Base-by-base conservation (phyloP, 1,139 yeast genomes). In the Lipomyces yarrowii region DNA sequence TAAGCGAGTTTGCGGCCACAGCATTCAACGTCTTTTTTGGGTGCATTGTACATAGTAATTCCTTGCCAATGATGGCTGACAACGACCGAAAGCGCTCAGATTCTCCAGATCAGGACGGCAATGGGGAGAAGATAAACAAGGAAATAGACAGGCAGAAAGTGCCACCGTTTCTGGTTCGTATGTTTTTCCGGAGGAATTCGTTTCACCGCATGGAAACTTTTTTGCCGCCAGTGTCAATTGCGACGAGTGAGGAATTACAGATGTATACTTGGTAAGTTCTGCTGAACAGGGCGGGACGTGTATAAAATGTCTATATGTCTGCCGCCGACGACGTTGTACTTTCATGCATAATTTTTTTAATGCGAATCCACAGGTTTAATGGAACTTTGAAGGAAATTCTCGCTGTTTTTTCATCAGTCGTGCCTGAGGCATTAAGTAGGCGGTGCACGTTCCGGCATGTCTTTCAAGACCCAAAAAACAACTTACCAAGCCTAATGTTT, bases 111-210 rank as follows among this genome's bases (percentile, higher is more conserved):
- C 23, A 7, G 21, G 48, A 42, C 18, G 48, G 4, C 48, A 21
- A 42, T 11, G 48, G 7, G 21, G 48, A n/a, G 48, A 42, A n/a
- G 48, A 3, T 18, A 8, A 5, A 1, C 10, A 42, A 42, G 48
- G 48, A 56, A n/a, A 54, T 59, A 30, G 62, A 59, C 26, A 56
- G 61, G 30, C 39, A 60, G 53, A 58, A 56, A 11, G 61, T 60
- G 79, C 23, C 81, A 78, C 62, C 60, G 2, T 60, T 58, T 32
- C 18, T 56, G 21, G n/a, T 58, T 15, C 61, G 61, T 8, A 3
- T 60, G 60, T 60, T 56, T 30, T 55, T 60, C 39, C 26, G 32
- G 62, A 8, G 56, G 21, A 33, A 33, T 33, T 13, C 2, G 30
- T 58, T 58, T 42, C 62, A 60, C 13, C 54, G 51, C 26, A 57